phyloP scores from a whole-genome alignment of 768 basidiomycete species.

The Tulasnella sp. region DNA sequence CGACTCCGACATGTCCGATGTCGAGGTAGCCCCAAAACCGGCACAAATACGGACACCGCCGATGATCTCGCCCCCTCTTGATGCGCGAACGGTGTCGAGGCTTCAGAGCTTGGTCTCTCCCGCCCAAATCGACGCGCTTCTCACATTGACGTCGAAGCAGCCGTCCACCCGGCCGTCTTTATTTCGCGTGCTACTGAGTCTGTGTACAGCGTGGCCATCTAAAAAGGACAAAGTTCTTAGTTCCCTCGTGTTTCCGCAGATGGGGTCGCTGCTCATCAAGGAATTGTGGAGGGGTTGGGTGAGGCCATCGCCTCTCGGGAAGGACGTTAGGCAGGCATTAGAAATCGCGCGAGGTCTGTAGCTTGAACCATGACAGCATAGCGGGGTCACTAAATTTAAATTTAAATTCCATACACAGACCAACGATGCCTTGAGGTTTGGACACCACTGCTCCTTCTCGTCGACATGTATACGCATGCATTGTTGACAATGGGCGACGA shows the following conservation, averaged over 20 bases:
- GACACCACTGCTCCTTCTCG: slow-evolving; percentile 64
- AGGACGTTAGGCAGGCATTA: slow-evolving; percentile 26
- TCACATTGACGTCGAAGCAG: slow-evolving; percentile 28
- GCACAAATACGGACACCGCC: slow-evolving; percentile 14
- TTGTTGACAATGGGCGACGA: slow-evolving; percentile 92
- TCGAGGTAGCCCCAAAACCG: background rate
- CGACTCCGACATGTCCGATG: slow-evolving; percentile 7
- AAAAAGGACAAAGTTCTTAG: slow-evolving; percentile 46
- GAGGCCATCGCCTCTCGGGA: slow-evolving; percentile 48
- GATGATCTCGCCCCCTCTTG: slow-evolving; percentile 38
- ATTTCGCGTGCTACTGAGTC: slow-evolving; percentile 45
- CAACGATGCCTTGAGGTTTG: slow-evolving; percentile 34
- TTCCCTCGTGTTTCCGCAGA: slow-evolving; percentile 39
- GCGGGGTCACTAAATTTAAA: background rate
- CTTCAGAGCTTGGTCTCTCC: slow-evolving; percentile 45
- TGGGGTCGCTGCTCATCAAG: slow-evolving; percentile 45
- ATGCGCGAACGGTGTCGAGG: slow-evolving; percentile 51
- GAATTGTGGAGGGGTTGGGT: slow-evolving; percentile 63
- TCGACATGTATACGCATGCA: slow-evolving; percentile 71
- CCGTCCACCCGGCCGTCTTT: slow-evolving; percentile 36
- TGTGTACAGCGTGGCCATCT: slow-evolving; percentile 50
- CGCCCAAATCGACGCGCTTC: slow-evolving; percentile 29
- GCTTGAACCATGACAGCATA: background rate
- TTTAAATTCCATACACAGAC: slow-evolving; percentile 5
- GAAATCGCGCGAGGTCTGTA: slow-evolving; percentile 28